These are phyloP conservation scores for Ogataea thermomethanolica DNA, from an alignment of 805 yeast species.

Conservation along the genomic window DNA sequence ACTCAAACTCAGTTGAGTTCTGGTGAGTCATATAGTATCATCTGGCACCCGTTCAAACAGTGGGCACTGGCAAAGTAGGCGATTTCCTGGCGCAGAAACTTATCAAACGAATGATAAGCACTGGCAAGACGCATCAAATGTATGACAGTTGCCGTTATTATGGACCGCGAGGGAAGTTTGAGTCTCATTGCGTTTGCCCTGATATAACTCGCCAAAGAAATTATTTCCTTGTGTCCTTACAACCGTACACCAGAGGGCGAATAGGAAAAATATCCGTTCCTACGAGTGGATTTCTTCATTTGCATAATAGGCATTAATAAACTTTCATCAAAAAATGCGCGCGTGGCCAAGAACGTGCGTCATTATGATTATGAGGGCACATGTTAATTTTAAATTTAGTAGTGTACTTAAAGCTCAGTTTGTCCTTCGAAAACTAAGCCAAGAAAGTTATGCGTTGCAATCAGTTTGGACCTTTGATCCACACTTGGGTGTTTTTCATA, in stretches of 20 bases:
- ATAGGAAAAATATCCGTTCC: too few relatives aligned
- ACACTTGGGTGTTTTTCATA: constrained; percentile 1
- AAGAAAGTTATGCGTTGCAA: background rate
- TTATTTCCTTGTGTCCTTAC: too few relatives aligned
- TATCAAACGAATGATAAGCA: constrained; percentile 22
- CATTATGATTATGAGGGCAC: background rate
- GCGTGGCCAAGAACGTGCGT: background rate
- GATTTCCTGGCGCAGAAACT: constrained; percentile 16
- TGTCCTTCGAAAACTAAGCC: background rate
- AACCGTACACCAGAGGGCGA: background rate
- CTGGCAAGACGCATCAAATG: constrained; percentile 24
- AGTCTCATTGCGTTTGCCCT: constrained; percentile 5
- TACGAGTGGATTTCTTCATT: too few relatives aligned
- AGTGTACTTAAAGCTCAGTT: too few relatives aligned
- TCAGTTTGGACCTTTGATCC: background rate
- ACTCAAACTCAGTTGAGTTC: constrained; percentile 5
- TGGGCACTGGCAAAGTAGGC: constrained; percentile 12
- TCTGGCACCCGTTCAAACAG: constrained; percentile 22
- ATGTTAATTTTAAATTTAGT: background rate
- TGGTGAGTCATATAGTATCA: constrained; percentile 17
- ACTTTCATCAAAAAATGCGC: background rate
- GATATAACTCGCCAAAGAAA: too few relatives aligned
- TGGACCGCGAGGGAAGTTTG: constrained; percentile 21
- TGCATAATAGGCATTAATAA: too few relatives aligned
- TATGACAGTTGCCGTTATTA: constrained; percentile 20